phyloP scores from a whole-genome alignment of 2,329 filamentous ascomycete genomes.

The Diplodia intermedia region DNA sequence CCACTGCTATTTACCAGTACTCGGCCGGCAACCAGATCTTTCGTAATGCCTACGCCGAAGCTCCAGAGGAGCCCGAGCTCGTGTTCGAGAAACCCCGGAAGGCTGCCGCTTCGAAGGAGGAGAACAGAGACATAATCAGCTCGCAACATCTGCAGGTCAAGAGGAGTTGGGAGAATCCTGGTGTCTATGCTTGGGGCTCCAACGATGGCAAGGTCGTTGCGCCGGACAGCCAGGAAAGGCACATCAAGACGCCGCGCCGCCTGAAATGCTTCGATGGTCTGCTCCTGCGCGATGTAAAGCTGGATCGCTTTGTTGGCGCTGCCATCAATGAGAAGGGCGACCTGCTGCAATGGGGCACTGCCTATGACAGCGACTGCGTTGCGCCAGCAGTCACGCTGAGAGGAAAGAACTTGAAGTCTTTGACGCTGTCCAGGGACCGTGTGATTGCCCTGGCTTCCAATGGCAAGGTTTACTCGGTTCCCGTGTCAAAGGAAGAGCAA shows the following conservation, averaged over 20 bases:
- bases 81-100: conserved; percentile 71
- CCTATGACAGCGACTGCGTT: conserved; percentile 69
- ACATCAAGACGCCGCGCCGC: conserved; percentile 80
- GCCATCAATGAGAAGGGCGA: conserved; percentile 89
- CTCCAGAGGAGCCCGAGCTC: conserved; percentile 49
- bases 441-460: conserved; percentile 78
- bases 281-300: conserved; percentile 83
- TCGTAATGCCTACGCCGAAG: conserved; percentile 57
- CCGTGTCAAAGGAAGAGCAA: conserved; percentile 77
- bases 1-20: conserved; percentile 45
- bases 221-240: conserved; percentile 76
- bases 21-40: conserved; percentile 33
- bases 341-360: conserved; percentile 88
- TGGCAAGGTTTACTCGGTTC: conserved; percentile 84
- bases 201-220: conserved; percentile 86
- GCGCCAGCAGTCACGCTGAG: conserved; percentile 74
- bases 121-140: conserved; percentile 77
- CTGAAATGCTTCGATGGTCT: conserved; percentile 84
- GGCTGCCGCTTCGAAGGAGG: conserved; percentile 66
- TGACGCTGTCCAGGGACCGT: conserved; percentile 81
- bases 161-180: conserved; percentile 79
- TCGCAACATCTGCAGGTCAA: conserved; percentile 89
- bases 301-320: conserved; percentile 81
- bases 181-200: conserved; percentile 92
- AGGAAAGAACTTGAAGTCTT: conserved; percentile 79